phyloP scores from a whole-genome alignment of 768 basidiomycete genomes.

The Sarcodon aspratus region DNA sequence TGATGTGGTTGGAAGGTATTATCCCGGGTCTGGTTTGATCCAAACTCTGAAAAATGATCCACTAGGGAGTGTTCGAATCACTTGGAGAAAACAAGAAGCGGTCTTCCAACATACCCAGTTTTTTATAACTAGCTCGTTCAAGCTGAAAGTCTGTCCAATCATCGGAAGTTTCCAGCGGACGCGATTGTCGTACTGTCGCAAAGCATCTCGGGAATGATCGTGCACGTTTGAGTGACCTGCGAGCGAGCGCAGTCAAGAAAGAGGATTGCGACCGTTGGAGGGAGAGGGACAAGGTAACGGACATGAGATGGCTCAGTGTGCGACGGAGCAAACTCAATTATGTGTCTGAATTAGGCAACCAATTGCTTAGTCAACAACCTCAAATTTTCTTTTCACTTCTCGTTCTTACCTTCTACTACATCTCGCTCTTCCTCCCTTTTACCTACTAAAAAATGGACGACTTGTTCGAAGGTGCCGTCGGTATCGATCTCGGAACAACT shows the following conservation, averaged over 20 bases:
- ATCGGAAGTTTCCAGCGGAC: slow-evolving; percentile 31
- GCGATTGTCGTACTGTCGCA: not conserved
- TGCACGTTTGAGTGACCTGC: slow-evolving; percentile 2
- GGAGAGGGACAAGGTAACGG: not conserved
- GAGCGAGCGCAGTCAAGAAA: slow-evolving; percentile 8
- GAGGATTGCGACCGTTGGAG: too few species aligned
- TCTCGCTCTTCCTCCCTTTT: slow-evolving; percentile 6
- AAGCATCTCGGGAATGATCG: slow-evolving; percentile 1
- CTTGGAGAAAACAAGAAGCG: slow-evolving; percentile 5
- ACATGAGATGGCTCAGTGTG: slow-evolving; percentile 9
- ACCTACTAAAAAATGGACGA: slow-evolving; percentile 38
- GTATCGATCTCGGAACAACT: slow-evolving; percentile 95
- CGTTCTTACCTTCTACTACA: too few species aligned
- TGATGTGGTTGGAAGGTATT: slow-evolving; percentile 70
- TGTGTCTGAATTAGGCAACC: slow-evolving; percentile 1
- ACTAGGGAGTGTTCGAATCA: slow-evolving; percentile 27
- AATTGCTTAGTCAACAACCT: too few species aligned
- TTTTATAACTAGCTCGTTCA: slow-evolving; percentile 41
- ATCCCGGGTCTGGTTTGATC: slow-evolving; percentile 63
- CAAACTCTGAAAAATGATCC: slow-evolving; percentile 52
- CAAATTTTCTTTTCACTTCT: too few species aligned
- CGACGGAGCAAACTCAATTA: slow-evolving; percentile 3
- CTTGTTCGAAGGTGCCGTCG: slow-evolving; percentile 90
- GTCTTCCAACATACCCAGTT: slow-evolving; percentile 34
- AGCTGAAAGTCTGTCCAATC: slow-evolving; percentile 61